Base-by-base conservation (phyloP, 2,329 filamentous ascomycete genomes). In the Xylariaceae sp. region DNA sequence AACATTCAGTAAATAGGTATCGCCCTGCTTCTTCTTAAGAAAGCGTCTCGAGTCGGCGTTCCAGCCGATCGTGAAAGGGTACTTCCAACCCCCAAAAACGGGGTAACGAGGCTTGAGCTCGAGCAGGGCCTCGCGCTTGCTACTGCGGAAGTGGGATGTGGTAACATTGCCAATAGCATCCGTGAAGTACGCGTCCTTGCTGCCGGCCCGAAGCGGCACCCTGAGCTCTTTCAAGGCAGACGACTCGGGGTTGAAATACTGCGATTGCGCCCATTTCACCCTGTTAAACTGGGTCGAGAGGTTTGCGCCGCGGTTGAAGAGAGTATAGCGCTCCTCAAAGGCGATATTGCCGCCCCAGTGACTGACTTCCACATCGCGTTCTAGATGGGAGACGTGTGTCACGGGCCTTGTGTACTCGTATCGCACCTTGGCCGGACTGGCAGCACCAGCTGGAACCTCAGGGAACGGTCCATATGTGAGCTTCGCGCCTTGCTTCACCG, bases 271-370 rank as follows among this genome's bases (percentile, higher is more conserved):
- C 79, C 81, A 92, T 52, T 83, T 77, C 43, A 87, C 79, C 21
- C 85, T 77, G 51, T 77, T 82, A 64, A 92, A 90, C 22, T 81
- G 76, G 37, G 70, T 68, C 21, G 75, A 72, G 31, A 90, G 69
- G 58, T 83, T 81, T 31, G 92, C 93, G 43, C 83, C 92, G 43
- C 83, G 78, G 68, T 98, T 90, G 51, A 77, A 76, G 46, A 96
- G 71, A 60, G 82, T 86, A 64, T 94, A 95, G 37, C 86, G 78
- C 65, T 98, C 92, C 64, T 98, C 92, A 31, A 89, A 87, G 2
- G 92, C 92, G 34, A 96, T 64, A 57, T 98, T 98, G 42, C 92
- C 92, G 46, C 92, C 92, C 92, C 92, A 98, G 62, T 96, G 92
- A 56, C 86, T 94, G 50, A 98, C 82, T 60, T 98, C 92, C 43